These are phyloP conservation scores for Echeveria elegans DNA, from an alignment of 164 flowering plant genomes.

Conservation along the genomic window DNA sequence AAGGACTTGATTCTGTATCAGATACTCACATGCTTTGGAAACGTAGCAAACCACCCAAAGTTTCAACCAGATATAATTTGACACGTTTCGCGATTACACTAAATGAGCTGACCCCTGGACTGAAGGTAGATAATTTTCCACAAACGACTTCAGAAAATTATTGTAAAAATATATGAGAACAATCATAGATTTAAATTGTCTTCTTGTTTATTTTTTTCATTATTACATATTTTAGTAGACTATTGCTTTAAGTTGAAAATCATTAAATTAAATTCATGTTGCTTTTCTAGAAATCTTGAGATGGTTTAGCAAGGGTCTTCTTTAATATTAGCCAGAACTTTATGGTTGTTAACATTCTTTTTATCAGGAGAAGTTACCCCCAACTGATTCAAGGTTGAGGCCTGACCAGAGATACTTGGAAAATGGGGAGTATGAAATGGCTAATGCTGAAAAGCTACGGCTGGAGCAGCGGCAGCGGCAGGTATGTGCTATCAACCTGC, in stretches of 20 bases:
- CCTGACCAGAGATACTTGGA: slow-evolving; percentile 89
- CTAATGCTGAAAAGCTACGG: slow-evolving; percentile 79
- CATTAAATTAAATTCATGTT: neutral
- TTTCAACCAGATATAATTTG: slow-evolving; percentile 59
- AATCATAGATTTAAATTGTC: neutral
- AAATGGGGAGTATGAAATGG: slow-evolving; percentile 86
- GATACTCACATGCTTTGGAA: slow-evolving; percentile 60
- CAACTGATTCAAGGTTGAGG: slow-evolving; percentile 87
- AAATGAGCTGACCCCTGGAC: slow-evolving; percentile 67
- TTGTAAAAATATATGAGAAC: neutral
- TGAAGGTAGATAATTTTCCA: slow-evolving; percentile 33
- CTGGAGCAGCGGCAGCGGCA: slow-evolving; percentile 91
- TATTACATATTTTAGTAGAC: neutral
- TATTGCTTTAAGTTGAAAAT: neutral
- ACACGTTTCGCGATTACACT: slow-evolving; percentile 64
- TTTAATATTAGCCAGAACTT: neutral
- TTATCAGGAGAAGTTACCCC: slow-evolving; percentile 72
- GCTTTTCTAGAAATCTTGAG: neutral
- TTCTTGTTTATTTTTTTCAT: neutral
- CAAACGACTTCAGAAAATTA: neutral
- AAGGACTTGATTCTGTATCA: slow-evolving; percentile 35
- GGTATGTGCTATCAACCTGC: slow-evolving; percentile 26
- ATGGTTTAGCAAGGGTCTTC: neutral
- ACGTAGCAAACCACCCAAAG: slow-evolving; percentile 43
- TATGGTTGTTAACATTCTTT: neutral